Conservation (phyloP, 805 yeast genomes). For the Saccharomycopsis sp. region DNA sequence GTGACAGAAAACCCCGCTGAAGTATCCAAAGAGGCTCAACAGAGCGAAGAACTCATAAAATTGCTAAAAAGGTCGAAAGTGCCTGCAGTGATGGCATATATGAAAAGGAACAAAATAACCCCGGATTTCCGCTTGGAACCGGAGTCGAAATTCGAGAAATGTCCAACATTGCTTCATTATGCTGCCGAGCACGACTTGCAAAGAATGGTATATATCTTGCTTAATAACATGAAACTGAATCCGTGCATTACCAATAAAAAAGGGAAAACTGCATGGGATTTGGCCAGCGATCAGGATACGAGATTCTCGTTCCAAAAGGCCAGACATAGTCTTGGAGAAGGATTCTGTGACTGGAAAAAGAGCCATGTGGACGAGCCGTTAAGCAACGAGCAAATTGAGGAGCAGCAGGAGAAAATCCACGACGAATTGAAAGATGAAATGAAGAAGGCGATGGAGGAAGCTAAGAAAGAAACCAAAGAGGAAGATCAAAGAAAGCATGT, state of each 20-base stretch:
- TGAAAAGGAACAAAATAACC: constrained; percentile 50
- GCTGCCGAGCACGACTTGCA: constrained; percentile 63
- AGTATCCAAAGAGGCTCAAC: constrained; percentile 37
- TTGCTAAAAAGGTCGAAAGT: constrained; percentile 69
- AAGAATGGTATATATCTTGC: constrained; percentile 56
- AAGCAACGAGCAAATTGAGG: constrained; percentile 49
- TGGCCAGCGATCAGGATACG: constrained; percentile 42
- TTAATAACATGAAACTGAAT: constrained; percentile 61
- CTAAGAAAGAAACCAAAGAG: constrained; percentile 31
- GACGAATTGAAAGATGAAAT: constrained; percentile 36
- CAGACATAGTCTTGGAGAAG: constrained; percentile 63
- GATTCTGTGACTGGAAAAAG: constrained; percentile 57
- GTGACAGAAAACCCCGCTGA: constrained; percentile 22
- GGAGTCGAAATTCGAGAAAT: constrained; percentile 37
- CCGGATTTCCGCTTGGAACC: constrained; percentile 55
- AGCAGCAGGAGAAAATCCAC: constrained; percentile 32
- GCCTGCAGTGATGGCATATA: constrained; percentile 59
- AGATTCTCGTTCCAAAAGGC: constrained; percentile 60
- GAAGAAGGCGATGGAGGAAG: constrained; percentile 37
- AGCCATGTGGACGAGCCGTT: constrained; percentile 61
- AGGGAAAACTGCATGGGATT: constrained; percentile 66
- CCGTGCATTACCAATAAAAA: constrained; percentile 49
- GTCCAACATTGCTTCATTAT: constrained; percentile 75
- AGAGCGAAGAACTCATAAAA: constrained; percentile 51
- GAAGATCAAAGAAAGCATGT: constrained; percentile 14